phyloP scores from a whole-genome alignment of 257 asterid species.

The Plectranthus barbatus region DNA sequence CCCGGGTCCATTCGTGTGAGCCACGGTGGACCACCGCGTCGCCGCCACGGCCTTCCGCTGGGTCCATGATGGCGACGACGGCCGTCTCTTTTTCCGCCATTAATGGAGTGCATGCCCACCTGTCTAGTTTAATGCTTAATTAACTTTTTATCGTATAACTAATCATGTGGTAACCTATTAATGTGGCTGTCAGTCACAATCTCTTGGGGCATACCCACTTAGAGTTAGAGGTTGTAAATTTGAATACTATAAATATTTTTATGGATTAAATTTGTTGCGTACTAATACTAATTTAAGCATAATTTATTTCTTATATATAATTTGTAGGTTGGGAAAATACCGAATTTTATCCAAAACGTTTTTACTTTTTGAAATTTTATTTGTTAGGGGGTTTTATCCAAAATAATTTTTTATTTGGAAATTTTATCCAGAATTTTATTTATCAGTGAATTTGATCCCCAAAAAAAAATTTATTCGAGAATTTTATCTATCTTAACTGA shows the following conservation, averaged over 20 bases:
- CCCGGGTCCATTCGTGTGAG: neutral
- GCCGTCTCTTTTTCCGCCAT: slow-evolving; percentile 10
- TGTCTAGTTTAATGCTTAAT: neutral
- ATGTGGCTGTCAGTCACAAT: slow-evolving; percentile 1
- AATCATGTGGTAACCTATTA: neutral
- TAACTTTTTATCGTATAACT: neutral
- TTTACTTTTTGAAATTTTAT: too few species aligned
- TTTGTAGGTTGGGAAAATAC: too few species aligned
- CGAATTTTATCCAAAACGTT: too few species aligned
- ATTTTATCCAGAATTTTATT: too few species aligned
- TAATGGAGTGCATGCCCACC: neutral
- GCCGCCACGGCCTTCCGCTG: slow-evolving; percentile 11
- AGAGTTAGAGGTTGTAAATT: neutral
- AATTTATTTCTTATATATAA: too few species aligned
- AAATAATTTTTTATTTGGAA: too few species aligned
- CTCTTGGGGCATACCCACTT: neutral
- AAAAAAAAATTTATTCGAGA: too few species aligned
- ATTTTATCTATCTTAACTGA: too few species aligned
- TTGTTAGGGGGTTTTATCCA: too few species aligned
- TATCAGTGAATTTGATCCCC: too few species aligned
- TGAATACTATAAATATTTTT: neutral
- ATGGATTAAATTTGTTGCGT: neutral
- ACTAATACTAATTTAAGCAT: neutral
- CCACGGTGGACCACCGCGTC: slow-evolving; percentile 17
- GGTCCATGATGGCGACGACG: slow-evolving; percentile 17